Conservation (phyloP, 441 rosid species). For the Geranium incanum region DNA sequence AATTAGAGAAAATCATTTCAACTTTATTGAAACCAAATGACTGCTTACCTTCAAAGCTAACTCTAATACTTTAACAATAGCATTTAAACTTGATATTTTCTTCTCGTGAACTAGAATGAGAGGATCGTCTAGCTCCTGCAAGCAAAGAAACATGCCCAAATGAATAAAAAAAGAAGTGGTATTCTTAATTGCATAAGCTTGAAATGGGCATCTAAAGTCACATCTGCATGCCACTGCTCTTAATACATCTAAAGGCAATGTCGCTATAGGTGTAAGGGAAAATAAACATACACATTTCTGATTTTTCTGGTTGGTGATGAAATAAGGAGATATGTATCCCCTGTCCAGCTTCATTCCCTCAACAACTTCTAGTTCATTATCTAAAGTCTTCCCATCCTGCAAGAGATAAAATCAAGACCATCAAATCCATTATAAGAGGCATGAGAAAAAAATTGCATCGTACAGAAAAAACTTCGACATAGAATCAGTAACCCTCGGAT, state of each 20-base stretch:
- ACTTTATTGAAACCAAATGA: background rate
- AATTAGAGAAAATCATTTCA: slow-evolving; percentile 11
- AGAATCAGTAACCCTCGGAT: background rate
- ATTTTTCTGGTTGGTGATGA: slow-evolving; percentile 74
- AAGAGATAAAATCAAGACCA: background rate
- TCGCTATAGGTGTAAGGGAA: slow-evolving; percentile 1
- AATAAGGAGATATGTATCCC: slow-evolving; percentile 86
- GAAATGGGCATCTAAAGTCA: background rate
- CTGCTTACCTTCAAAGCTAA: slow-evolving; percentile 41
- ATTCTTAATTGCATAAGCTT: background rate
- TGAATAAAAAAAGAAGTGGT: background rate
- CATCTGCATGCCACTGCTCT: background rate
- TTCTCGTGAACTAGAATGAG: slow-evolving; percentile 72
- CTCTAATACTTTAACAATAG: slow-evolving; percentile 67
- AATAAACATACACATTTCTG: slow-evolving; percentile 69
- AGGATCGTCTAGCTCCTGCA: slow-evolving; percentile 91
- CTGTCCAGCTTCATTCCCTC: slow-evolving; percentile 95
- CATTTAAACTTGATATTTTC: slow-evolving; percentile 72
- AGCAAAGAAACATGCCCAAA: slow-evolving; percentile 13
- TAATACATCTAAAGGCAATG: background rate
- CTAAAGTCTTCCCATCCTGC: slow-evolving; percentile 83
- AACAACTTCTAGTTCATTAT: slow-evolving; percentile 76
- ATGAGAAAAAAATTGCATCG: background rate
- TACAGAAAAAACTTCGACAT: too few species aligned
- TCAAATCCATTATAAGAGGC: background rate